Percentiles rank a stretch among this genome's conserved stretches.
Evolutionary conservation across 192 early-diverging fungal species (phyloP).

Genomic region (Dissophora globulifera): DNA sequence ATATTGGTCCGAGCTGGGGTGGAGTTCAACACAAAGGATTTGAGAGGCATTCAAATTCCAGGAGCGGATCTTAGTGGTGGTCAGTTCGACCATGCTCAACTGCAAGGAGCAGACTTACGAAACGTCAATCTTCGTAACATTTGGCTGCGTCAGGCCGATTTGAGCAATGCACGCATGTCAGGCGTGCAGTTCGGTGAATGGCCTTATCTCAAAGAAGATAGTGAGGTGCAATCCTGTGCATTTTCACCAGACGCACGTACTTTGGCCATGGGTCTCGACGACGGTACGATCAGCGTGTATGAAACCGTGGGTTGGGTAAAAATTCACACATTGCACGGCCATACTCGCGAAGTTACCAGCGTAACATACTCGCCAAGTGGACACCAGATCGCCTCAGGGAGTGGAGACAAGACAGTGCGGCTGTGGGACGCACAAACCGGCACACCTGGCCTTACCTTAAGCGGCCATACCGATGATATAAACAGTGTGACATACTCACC

Average conservation of each 20-base stretch:
- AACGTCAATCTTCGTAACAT: neutral
- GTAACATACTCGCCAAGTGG: neutral
- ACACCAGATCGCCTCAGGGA: neutral
- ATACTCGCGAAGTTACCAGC: neutral
- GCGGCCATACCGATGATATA: neutral
- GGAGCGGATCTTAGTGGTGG: neutral
- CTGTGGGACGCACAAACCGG: constrained; percentile 4
- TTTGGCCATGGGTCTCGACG: neutral
- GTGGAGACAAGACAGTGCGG: neutral
- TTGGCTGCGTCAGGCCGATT: constrained; percentile 4
- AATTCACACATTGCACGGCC: neutral
- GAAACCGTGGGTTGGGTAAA: neutral
- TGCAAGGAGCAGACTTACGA: neutral
- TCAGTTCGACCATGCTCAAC: constrained; percentile 2
- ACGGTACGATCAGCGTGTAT: constrained; percentile 3
- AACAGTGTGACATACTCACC: neutral
- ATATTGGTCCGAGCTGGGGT: constrained; percentile 2
- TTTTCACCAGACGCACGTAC: neutral
- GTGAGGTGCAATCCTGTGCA: neutral
- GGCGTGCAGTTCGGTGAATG: constrained; percentile 9
- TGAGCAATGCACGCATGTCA: neutral
- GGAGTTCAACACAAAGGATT: neutral
- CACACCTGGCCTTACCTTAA: neutral
- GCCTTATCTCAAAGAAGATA: neutral
- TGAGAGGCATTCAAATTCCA: neutral